These are phyloP conservation scores for Phaseolus lunatus DNA, from an alignment of 306 rosid species.

Conservation along the genomic window DNA sequence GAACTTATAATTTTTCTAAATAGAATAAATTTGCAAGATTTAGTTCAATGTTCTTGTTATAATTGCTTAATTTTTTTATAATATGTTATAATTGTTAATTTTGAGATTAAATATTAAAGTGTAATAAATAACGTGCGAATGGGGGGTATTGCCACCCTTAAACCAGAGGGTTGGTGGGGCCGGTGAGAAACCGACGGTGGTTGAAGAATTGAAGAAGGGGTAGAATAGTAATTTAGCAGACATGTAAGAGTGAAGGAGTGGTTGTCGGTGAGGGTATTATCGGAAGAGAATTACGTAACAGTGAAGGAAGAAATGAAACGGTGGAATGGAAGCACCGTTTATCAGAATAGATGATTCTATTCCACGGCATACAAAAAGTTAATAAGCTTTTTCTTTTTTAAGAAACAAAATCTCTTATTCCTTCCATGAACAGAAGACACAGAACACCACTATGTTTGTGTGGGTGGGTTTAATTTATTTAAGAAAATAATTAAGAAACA, in stretches of 20 bases:
- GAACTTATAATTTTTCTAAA: neutral
- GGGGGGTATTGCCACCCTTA: neutral
- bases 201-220: conserved; percentile 36
- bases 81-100: neutral
- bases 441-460: no score
- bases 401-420: neutral
- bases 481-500: no score
- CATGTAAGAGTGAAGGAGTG: neutral
- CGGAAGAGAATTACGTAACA: conserved; percentile 2
- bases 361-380: neutral
- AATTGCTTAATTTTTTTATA: no score
- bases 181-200: conserved; percentile 31
- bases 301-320: conserved; percentile 17
- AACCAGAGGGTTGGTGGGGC: conserved; percentile 8
- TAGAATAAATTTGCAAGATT: neutral
- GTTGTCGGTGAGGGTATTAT: conserved; percentile 41
- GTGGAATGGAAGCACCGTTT: neutral
- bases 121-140: neutral
- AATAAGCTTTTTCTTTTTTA: neutral
- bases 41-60: neutral
- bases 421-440: no score
- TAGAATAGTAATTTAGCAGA: neutral
- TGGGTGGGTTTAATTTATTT: no score
- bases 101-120: neutral
- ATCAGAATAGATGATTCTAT: conserved; percentile 30